These are phyloP conservation scores for Hyaloscypha variabilis DNA, from an alignment of 495 filamentous ascomycete genomes.

Conservation along the genomic window DNA sequence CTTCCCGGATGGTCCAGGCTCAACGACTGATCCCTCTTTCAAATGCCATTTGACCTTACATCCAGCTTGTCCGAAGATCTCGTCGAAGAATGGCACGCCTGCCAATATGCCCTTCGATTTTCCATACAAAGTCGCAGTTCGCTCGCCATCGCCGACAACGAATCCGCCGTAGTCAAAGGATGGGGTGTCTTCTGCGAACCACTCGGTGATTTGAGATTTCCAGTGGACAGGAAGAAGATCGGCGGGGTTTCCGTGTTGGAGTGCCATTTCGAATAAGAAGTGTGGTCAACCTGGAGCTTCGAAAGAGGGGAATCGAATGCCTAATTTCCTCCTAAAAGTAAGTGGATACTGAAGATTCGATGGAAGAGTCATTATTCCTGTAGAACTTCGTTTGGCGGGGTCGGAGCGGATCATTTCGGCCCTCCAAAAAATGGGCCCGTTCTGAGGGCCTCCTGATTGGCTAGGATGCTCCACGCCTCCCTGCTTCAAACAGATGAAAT, in stretches of 20 bases:
- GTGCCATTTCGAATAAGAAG: constrained; percentile 44
- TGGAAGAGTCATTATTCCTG: not conserved
- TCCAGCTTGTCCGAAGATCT: constrained; percentile 86
- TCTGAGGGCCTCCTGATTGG: not conserved
- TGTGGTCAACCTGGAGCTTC: not conserved
- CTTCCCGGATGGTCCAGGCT: constrained; percentile 55
- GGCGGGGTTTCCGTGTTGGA: constrained; percentile 72
- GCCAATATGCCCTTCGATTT: constrained; percentile 88
- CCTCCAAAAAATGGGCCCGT: not conserved
- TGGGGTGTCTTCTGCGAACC: constrained; percentile 95
- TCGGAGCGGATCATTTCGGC: not conserved
- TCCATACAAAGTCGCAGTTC: constrained; percentile 83
- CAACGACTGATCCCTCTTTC: constrained; percentile 70
- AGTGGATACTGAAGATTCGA: not conserved
- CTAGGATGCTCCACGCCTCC: no score
- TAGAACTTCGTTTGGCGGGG: not conserved
- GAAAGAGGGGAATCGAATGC: not conserved
- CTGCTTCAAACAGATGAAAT: no score
- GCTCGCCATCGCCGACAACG: constrained; percentile 80
- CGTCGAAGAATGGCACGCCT: constrained; percentile 92
- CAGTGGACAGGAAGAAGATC: constrained; percentile 84
- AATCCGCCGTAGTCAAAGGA: constrained; percentile 97
- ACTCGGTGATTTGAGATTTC: constrained; percentile 76
- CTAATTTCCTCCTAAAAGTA: not conserved
- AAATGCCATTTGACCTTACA: constrained; percentile 91